Base-by-base conservation (phyloP, 2,329 filamentous ascomycete species). In the Cytospora chrysosperma region DNA sequence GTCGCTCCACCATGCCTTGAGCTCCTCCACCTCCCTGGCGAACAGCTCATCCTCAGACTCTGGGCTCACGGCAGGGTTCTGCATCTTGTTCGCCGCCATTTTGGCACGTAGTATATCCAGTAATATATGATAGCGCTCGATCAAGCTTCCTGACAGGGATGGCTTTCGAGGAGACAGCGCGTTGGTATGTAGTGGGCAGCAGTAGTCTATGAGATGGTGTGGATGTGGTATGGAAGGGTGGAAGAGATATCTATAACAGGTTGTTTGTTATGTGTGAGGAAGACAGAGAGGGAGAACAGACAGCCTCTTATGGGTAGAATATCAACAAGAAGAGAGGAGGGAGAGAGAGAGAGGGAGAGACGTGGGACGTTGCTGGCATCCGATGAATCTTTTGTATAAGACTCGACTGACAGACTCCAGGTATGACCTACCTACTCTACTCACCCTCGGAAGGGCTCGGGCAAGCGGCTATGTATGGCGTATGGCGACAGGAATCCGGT, bases 1-100 rank as follows among this genome's bases (percentile, higher is more conserved):
- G 72, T 96, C 91, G 59, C 82, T 84, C 95, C 95, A 99, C 95
- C 95, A 99, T 77, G 90, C 81, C 85, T 97, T 92, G 70, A 98
- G 89, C 69, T 90, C 87, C 72, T 89, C 87, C 65, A 98, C 92
- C 75, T 99, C 95, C 69, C 89, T 84, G 72, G 87, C 83, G 79
- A 90, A 97, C 72, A 88, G 79, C 71, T 90, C 79, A 65, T 88
- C 86, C 73, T 89, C 86, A 61, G 74, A 70, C 63, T 81, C 79
- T 59, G 82, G 81, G 73, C 86, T 83, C 69, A 86, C 78, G 66
- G 84, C 79, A 69, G 78, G 73, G 74, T 81, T 84, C 62, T 81
- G 73, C 86, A 89, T 88, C 75, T 86, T 88, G 76, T 84, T 83
- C 69, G 82, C 78, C 67, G 84, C 84, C 85, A 87, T 87, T 70